Conservation (phyloP, 116 monocot species). For the Cymodocea nodosa region DNA sequence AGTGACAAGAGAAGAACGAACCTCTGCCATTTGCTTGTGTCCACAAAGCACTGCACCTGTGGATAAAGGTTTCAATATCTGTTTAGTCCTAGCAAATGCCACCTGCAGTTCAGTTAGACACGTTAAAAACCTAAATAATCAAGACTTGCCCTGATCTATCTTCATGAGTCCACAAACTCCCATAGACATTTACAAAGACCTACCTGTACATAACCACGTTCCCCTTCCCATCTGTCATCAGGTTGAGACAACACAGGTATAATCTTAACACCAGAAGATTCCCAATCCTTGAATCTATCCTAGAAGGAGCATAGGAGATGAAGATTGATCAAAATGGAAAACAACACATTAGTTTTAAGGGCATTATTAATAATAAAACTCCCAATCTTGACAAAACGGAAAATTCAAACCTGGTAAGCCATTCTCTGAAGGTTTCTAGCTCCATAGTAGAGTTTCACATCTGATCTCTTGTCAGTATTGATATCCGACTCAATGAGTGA, state of each 20-base stretch:
- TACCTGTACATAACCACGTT: slow-evolving; percentile 92
- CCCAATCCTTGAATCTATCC: slow-evolving; percentile 88
- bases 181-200: background rate
- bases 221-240: slow-evolving; percentile 69
- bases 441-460: slow-evolving; percentile 93
- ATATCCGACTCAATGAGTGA: slow-evolving; percentile 85
- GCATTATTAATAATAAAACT: no score
- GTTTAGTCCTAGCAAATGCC: slow-evolving; percentile 56
- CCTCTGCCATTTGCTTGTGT: slow-evolving; percentile 91
- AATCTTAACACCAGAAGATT: slow-evolving; percentile 65
- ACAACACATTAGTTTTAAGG: background rate
- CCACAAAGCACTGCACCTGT: slow-evolving; percentile 94
- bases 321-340: background rate
- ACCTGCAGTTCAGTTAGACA: slow-evolving; percentile 25
- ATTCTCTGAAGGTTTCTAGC: slow-evolving; percentile 87
- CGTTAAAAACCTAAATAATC: background rate
- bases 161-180: background rate
- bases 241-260: slow-evolving; percentile 90
- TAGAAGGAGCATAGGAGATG: slow-evolving; percentile 7
- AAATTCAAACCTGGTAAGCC: slow-evolving; percentile 79
- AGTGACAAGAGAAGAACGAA: slow-evolving; percentile 13
- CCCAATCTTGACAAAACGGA: no score
- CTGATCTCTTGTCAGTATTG: slow-evolving; percentile 50
- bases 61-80: slow-evolving; percentile 47
- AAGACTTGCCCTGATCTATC: background rate